Evolutionary conservation across 169 alveolate genomes (phyloP).

Genomic region (Plasmodium vivax): DNA sequence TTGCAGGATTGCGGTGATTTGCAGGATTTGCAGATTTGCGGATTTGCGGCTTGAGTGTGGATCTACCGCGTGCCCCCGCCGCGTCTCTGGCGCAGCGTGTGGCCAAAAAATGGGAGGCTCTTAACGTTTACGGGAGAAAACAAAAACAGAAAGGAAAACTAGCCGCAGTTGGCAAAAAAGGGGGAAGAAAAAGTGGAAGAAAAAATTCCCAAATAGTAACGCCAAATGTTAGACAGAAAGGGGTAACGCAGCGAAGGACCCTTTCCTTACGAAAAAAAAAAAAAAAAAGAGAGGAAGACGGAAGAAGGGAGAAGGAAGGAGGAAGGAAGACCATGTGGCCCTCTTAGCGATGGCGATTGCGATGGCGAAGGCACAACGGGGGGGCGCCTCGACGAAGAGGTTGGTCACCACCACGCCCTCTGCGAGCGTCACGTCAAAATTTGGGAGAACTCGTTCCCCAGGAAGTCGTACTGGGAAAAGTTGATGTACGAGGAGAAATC

Average conservation of each 20-base stretch:
- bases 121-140: neutral
- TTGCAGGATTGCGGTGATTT: no score
- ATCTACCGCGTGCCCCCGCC: neutral
- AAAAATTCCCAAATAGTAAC: neutral
- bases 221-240: neutral
- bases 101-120: neutral
- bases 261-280: neutral
- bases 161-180: neutral
- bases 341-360: neutral
- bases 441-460: constrained; percentile 72
- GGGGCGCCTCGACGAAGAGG: neutral
- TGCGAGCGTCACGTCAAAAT: neutral
- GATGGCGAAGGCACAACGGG: neutral
- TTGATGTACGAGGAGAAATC: constrained; percentile 39
- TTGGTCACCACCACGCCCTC: neutral
- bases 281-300: neutral
- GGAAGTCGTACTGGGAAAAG: constrained; percentile 51
- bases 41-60: no score
- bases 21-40: no score
- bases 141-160: neutral
- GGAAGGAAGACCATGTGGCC: neutral
- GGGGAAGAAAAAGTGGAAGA: neutral
- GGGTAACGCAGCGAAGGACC: neutral
- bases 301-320: neutral
- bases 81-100: neutral